phyloP scores from a whole-genome alignment of 768 basidiomycete genomes.

The Tylopilus rubrobrunneus region DNA sequence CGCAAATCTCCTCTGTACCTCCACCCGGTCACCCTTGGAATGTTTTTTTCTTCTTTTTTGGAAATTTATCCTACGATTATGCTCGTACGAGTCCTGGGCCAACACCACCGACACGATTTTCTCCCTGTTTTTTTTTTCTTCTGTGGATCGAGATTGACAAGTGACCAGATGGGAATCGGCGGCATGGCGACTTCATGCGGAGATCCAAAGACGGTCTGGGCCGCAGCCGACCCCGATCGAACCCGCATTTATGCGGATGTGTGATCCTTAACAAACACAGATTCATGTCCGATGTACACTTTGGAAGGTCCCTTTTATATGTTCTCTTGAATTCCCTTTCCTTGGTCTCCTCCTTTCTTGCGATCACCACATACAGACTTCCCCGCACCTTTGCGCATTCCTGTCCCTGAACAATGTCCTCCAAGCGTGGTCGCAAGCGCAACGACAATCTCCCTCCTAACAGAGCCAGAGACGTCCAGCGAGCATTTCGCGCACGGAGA shows the following conservation, averaged over 20 bases:
- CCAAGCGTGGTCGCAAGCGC: constrained; percentile 82
- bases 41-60: no score
- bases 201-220: constrained; percentile 34
- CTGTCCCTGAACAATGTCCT: constrained; percentile 53
- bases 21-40: not conserved
- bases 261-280: constrained; percentile 34
- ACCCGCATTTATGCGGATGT: constrained; percentile 33
- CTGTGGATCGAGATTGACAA: constrained; percentile 22
- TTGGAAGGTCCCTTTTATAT: constrained; percentile 37
- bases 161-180: constrained; percentile 19
- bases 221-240: constrained; percentile 37
- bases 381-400: constrained; percentile 6
- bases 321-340: constrained; percentile 35
- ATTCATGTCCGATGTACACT: constrained; percentile 32
- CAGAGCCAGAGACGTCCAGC: constrained; percentile 82
- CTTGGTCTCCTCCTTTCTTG: constrained; percentile 29
- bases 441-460: constrained; percentile 59
- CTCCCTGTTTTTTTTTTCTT: not conserved
- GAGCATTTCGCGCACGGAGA: constrained; percentile 84
- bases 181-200: constrained; percentile 30
- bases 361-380: constrained; percentile 25
- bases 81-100: no score
- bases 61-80: no score
- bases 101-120: no score
- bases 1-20: not conserved